Evolutionary conservation across 352 stramenopile species (phyloP).

Genomic region (Phytopythium helicoides): DNA sequence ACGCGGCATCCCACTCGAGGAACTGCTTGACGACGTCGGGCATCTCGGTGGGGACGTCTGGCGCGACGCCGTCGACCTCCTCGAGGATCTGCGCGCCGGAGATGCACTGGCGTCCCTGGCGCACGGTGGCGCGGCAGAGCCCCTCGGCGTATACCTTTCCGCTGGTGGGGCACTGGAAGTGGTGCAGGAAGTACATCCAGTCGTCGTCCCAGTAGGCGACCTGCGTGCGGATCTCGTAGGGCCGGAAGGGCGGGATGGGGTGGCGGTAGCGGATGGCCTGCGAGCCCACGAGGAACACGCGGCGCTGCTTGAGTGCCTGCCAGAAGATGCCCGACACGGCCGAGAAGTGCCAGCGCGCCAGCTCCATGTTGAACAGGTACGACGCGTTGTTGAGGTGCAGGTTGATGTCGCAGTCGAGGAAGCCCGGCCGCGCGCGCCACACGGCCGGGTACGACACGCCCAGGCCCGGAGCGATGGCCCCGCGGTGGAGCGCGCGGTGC

Average conservation of each 20-base stretch:
- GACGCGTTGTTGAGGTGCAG: conserved; percentile 82
- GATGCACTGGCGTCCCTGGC: conserved; percentile 20
- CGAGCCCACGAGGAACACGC: conserved; percentile 57
- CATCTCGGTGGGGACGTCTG: conserved; percentile 21
- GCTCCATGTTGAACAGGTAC: conserved; percentile 82
- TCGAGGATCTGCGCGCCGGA: conserved; percentile 23
- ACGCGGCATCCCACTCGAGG: conserved; percentile 37
- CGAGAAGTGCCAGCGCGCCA: conserved; percentile 78
- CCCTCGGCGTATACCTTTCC: conserved; percentile 62
- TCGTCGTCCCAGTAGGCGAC: conserved; percentile 43
- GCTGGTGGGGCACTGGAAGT: conserved; percentile 57
- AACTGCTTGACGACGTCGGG: conserved; percentile 41
- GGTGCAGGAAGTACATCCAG: conserved; percentile 60
- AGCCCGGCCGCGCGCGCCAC: conserved; percentile 60
- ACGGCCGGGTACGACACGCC: conserved; percentile 66
- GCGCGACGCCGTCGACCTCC: conserved; percentile 22
- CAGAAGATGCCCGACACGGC: conserved; percentile 53
- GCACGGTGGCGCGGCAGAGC: conserved; percentile 33
- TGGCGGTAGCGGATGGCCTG: conserved; percentile 58
- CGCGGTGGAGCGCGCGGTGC: conserved; percentile 57
- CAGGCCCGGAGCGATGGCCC: conserved; percentile 48
- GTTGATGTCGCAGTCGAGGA: conserved; percentile 83
- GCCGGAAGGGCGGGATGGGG: conserved; percentile 49
- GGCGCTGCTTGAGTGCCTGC: conserved; percentile 44
- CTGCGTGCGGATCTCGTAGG: conserved; percentile 57